Conservation (phyloP, 768 basidiomycete genomes). For the Pholiota conissans region DNA sequence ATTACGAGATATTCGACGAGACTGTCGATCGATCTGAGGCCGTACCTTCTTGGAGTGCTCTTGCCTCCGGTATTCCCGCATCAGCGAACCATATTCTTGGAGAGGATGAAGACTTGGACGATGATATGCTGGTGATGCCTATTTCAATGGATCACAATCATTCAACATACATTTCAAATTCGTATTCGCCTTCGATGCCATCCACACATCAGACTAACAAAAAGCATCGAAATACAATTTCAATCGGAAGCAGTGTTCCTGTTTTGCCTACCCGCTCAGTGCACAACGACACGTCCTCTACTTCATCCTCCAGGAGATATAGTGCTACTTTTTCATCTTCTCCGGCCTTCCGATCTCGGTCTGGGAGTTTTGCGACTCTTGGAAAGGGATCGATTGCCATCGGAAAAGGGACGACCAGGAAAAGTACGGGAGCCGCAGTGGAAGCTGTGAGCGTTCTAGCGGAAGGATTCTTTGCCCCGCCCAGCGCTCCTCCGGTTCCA, state of each 20-base stretch:
- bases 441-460: constrained; percentile 77
- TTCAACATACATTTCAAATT: neutral
- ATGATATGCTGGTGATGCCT: constrained; percentile 66
- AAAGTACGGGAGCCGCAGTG: constrained; percentile 70
- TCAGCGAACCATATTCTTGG: constrained; percentile 27
- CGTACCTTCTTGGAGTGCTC: constrained; percentile 33
- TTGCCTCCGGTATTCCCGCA: constrained; percentile 22
- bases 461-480: constrained; percentile 73
- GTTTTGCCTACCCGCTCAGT: constrained; percentile 23
- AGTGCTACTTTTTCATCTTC: constrained; percentile 10
- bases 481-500: constrained; percentile 37
- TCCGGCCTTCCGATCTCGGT: constrained; percentile 41
- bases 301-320: constrained; percentile 18
- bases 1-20: constrained; percentile 87
- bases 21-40: constrained; percentile 71
- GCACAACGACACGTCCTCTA: constrained; percentile 20
- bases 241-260: constrained; percentile 16
- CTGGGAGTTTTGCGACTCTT: constrained; percentile 34
- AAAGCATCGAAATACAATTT: constrained; percentile 23
- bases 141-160: constrained; percentile 25
- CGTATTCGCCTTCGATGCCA: neutral
- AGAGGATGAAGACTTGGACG: constrained; percentile 62
- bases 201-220: constrained; percentile 12
- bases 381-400: constrained; percentile 62
- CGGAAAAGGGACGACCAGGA: constrained; percentile 60